Evolutionary conservation across 345 rosid genomes (phyloP).

Genomic region (Cardiospermum halicacabum): DNA sequence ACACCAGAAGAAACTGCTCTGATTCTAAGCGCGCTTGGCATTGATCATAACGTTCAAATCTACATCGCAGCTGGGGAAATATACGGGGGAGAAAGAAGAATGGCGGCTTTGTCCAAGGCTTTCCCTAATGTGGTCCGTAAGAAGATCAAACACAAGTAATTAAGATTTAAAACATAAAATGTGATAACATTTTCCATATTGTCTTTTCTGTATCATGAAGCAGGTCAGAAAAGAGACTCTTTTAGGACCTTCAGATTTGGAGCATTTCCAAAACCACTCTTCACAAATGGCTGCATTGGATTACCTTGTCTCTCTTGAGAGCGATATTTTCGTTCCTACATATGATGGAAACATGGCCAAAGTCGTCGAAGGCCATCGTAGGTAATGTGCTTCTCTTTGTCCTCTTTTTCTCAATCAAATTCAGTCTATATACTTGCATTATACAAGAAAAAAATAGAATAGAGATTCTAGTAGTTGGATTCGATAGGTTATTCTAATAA

Average conservation of each 20-base stretch:
- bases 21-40: constrained; percentile 63
- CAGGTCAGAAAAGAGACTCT: constrained; percentile 90
- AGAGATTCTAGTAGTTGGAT: too few relatives aligned
- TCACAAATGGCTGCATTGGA: constrained; percentile 94
- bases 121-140: constrained; percentile 82
- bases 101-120: constrained; percentile 50
- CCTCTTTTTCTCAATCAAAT: background rate
- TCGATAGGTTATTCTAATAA: too few relatives aligned
- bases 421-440: too few relatives aligned
- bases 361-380: constrained; percentile 99
- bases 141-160: background rate
- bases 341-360: constrained; percentile 95
- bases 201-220: constrained; percentile 11
- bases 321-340: constrained; percentile 90
- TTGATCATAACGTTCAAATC: constrained; percentile 72
- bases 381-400: constrained; percentile 31
- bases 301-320: constrained; percentile 81
- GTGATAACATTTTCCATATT: background rate
- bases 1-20: constrained; percentile 97
- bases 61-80: constrained; percentile 98
- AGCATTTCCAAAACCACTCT: constrained; percentile 67
- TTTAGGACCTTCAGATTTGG: constrained; percentile 56
- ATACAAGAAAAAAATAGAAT: too few relatives aligned
- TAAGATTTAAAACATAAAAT: background rate
- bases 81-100: constrained; percentile 76